Evolutionary conservation across 2,329 filamentous ascomycete genomes (phyloP).

Genomic region (Dactylellina leptospora): DNA sequence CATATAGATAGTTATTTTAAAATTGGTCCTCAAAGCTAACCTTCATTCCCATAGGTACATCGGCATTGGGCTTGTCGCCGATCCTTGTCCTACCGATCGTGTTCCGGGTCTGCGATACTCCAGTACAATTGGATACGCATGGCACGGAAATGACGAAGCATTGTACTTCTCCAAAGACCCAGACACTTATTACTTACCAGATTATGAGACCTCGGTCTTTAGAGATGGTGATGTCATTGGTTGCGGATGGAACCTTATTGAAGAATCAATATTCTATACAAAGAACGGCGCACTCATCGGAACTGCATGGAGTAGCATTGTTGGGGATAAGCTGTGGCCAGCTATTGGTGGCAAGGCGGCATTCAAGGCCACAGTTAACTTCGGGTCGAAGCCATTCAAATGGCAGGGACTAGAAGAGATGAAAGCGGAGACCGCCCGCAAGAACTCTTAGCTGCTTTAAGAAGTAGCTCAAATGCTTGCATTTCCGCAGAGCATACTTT

Average conservation of each 20-base stretch:
- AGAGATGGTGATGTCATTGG: slow-evolving; percentile 33
- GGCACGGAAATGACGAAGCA: slow-evolving; percentile 37
- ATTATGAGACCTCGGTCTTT: not conserved
- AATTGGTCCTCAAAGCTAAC: not conserved
- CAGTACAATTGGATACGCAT: slow-evolving; percentile 26
- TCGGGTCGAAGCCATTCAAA: slow-evolving; percentile 26
- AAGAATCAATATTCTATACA: slow-evolving; percentile 25
- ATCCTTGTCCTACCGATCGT: slow-evolving; percentile 31
- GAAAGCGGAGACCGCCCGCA: not conserved
- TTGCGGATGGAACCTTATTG: slow-evolving; percentile 25
- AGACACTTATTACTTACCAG: slow-evolving; percentile 4
- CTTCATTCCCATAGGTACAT: slow-evolving; percentile 9
- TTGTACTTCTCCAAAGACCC: slow-evolving; percentile 14
- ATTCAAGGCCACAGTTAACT: slow-evolving; percentile 30
- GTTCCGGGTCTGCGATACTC: slow-evolving; percentile 24
- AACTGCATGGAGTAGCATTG: slow-evolving; percentile 13
- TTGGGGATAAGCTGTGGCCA: slow-evolving; percentile 32
- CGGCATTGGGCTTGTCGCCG: slow-evolving; percentile 23
- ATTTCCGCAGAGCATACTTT: too few species aligned
- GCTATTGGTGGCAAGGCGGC: slow-evolving; percentile 27
- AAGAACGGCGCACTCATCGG: slow-evolving; percentile 34
- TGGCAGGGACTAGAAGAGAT: slow-evolving; percentile 35
- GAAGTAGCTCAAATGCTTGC: not conserved
- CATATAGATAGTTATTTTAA: too few species aligned
- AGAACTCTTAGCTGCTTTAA: not conserved